Conservation (phyloP, 106 monocot genomes). For the Hemerocallis citrina region DNA sequence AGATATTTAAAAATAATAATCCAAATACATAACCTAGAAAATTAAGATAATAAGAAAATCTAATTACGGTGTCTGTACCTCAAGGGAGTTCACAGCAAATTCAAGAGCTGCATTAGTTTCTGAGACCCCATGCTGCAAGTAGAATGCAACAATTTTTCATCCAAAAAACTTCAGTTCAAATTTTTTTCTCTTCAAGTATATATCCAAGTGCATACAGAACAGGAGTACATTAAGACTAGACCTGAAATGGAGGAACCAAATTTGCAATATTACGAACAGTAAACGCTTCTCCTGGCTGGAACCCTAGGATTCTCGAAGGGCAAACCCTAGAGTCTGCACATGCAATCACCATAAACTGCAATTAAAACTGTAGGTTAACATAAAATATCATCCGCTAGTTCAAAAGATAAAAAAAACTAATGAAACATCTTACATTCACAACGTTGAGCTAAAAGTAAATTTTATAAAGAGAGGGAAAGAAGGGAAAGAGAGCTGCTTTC, state of each 20-base stretch:
- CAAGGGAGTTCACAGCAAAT: slow-evolving; percentile 82
- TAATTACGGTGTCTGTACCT: slow-evolving; percentile 42
- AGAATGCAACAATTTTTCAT: too few relatives aligned
- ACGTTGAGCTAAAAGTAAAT: background rate
- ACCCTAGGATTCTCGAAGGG: slow-evolving; percentile 74
- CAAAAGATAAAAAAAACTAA: background rate
- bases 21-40: too few relatives aligned
- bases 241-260: slow-evolving; percentile 90
- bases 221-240: slow-evolving; percentile 1
- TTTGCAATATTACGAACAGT: slow-evolving; percentile 90
- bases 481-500: too few relatives aligned
- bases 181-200: background rate
- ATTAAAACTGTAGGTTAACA: slow-evolving; percentile 9
- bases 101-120: slow-evolving; percentile 96
- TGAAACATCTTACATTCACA: background rate
- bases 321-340: slow-evolving; percentile 99
- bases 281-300: slow-evolving; percentile 96
- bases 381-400: background rate
- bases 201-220: background rate
- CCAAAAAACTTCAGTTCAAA: background rate
- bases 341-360: slow-evolving; percentile 98
- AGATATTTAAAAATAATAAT: too few relatives aligned
- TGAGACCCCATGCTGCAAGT: slow-evolving; percentile 71
- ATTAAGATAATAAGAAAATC: too few relatives aligned
- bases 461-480: background rate